Base-by-base conservation (phyloP, 2,329 filamentous ascomycete genomes). In the Blastomyces silverae region DNA sequence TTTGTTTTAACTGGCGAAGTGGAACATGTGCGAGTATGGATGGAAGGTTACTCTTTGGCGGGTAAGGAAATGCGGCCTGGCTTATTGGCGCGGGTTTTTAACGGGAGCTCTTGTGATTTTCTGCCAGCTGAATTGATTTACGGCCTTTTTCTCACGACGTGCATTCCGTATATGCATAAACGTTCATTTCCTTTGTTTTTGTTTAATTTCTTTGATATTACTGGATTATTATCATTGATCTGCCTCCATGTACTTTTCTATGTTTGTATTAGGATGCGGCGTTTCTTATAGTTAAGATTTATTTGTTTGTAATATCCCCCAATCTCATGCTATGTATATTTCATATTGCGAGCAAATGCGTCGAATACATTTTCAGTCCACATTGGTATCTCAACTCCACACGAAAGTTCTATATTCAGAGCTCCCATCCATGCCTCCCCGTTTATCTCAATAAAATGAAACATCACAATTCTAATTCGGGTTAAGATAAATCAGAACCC, bases 101-200 rank as follows among this genome's bases (percentile, higher is more conserved):
- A 11, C 13, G 25, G 52, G 3, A 25, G 25, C 31, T 17, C 7
- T 53, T 31, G 7, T 34, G 52, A 5, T 56, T 8, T 20, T 34
- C 53, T 37, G 53, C 53, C 5, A 17, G 15, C 15, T 37, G 3
- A 3, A 56, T 56, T 20, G 42, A 44, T 56, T 58, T 39, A 56
- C 53, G 53, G 53, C 53, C 53, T 37, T 56, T 56, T 56, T 15
- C 15, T 56, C 53, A 56, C 17, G 52, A 55, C 25, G 17, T 31
- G 25, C 25, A 15, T 10, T n/a, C n/a, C n/a, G 15, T 39, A 57
- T 34, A 39, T 39, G 17, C 34, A 22, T 39, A 31, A 15, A 8
- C 55, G 34, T 42, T 56, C 28, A 20, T 37, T 56, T 17, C 34
- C 34, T 22, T 42, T 58, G 17, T 25, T 11, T 10, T n/a, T 58